Evolutionary conservation across 1,284 basidiomycete species (phyloP), one percentile per base, ranked within the genome.

Genomic region (Sphagnurus paluster): DNA sequence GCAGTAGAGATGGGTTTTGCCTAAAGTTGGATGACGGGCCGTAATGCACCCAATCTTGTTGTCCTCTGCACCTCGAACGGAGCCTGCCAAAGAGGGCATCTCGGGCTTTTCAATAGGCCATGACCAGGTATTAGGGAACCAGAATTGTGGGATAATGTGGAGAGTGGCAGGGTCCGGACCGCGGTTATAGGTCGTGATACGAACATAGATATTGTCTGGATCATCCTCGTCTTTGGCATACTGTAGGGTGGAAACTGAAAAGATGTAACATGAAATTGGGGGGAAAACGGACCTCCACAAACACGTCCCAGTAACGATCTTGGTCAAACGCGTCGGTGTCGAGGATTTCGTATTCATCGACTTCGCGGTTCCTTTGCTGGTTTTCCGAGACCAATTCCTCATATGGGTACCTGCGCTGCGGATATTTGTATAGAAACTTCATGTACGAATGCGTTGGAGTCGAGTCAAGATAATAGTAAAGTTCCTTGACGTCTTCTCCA

Each of bases 381-480:
- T 88, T 95, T 72, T 98, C 94, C 42, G 77, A 72, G 11, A 95
- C 88, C 43, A 99, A 82, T 56, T 97, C 80, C 63, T 98, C 93
- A 70, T 99, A 99, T 0, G 96, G 96, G 69, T 82, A 99, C 36
- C 79, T 75, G 55, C 82, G 76, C 68, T 99, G 96, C 11, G 96
- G 95, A 61, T 98, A 98, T 69, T 98, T 98, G 84, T 98, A 98
- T 49, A 98, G 73, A 69, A 90, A 96, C 70, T 98, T 99, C 96
- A 98, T 98, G 79, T 98, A 99, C 24, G 93, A 96, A 66, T 99
- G 96, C 1, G 95, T 98, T 16, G 96, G 96, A 0, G 96, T 97
- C 42, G 92, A 97, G 69, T 98, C 96, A 56, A 99, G 82, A 69
- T 99, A 98, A 66, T 95, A 99, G 69, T 98, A 98, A 23, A 98